Conservation (phyloP, 2,329 filamentous ascomycete genomes). For the Hypomyces perniciosus region DNA sequence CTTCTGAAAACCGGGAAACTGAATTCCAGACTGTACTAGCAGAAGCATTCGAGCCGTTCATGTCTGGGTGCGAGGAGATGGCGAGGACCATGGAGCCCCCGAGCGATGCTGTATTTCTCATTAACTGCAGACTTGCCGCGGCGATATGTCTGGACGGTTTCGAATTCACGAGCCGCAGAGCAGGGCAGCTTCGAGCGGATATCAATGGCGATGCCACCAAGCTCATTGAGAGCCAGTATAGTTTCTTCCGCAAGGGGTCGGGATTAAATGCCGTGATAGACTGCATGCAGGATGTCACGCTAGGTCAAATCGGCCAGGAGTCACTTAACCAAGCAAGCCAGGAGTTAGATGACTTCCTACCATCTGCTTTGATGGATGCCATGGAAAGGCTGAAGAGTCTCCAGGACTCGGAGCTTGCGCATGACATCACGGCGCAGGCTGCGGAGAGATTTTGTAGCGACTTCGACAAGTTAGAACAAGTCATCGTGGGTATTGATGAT, state of each 20-base stretch:
- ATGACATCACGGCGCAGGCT: constrained; percentile 74
- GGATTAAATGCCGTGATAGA: constrained; percentile 61
- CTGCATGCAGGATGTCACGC: constrained; percentile 40
- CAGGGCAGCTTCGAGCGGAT: constrained; percentile 49
- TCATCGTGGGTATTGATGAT: constrained; percentile 40
- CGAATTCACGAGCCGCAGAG: constrained; percentile 56
- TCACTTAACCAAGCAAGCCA: constrained; percentile 64
- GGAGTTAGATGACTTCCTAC: constrained; percentile 80
- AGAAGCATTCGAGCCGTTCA: constrained; percentile 80
- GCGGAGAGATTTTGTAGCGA: constrained; percentile 78
- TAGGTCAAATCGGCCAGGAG: constrained; percentile 14
- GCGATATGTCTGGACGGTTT: constrained; percentile 50
- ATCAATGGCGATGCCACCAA: constrained; percentile 50
- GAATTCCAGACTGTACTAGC: constrained; percentile 70
- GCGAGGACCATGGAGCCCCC: constrained; percentile 54
- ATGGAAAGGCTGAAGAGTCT: constrained; percentile 72
- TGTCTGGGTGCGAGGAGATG: constrained; percentile 67
- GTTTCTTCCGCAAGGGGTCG: constrained; percentile 68
- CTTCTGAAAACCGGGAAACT: constrained; percentile 51
- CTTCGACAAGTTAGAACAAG: constrained; percentile 59
- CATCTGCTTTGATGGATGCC: constrained; percentile 88
- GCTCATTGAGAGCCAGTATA: constrained; percentile 62
- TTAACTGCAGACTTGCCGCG: constrained; percentile 64
- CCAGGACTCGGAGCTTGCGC: constrained; percentile 64
- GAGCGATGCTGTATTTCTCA: constrained; percentile 59